A percentile compares a stretch with the other conserved stretches of the same genome.
phyloP scores from a whole-genome alignment of 2,329 filamentous ascomycete genomes.

The Tolypocladium sp. region DNA sequence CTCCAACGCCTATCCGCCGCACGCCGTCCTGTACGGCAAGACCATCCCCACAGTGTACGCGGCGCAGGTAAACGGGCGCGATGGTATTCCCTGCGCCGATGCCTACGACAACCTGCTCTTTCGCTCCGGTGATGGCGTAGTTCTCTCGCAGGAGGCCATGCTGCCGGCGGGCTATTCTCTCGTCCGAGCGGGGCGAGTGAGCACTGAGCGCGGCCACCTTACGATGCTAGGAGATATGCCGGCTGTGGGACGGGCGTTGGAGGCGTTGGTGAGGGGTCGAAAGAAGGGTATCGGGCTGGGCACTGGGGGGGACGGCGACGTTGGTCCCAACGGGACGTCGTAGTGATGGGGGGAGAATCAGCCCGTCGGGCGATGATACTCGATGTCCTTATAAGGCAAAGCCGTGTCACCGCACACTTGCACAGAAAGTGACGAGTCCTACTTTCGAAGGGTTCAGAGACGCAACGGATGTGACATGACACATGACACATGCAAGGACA shows the following conservation, averaged over 20 bases:
- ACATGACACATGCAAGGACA: background rate
- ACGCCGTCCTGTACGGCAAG: slow-evolving; percentile 79
- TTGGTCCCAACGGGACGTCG: background rate
- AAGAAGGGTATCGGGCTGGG: slow-evolving; percentile 65
- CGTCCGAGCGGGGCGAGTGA: slow-evolving; percentile 64
- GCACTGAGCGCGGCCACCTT: slow-evolving; percentile 78
- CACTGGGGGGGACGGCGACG: background rate
- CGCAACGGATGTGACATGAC: background rate
- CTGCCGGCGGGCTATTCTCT: slow-evolving; percentile 69
- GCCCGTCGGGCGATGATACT: background rate
- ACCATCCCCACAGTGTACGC: slow-evolving; percentile 77
- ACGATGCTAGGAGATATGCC: slow-evolving; percentile 78
- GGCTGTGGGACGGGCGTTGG: slow-evolving; percentile 66
- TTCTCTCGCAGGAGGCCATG: slow-evolving; percentile 78
- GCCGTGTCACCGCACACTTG: background rate
- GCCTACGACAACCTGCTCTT: slow-evolving; percentile 84
- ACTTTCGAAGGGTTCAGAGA: background rate
- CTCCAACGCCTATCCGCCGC: slow-evolving; percentile 71
- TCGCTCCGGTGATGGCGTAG: slow-evolving; percentile 80
- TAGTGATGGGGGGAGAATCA: background rate
- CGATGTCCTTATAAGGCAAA: background rate
- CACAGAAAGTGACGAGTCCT: background rate
- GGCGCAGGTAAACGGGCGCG: slow-evolving; percentile 62
- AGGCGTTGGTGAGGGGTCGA: slow-evolving; percentile 57
- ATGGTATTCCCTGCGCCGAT: slow-evolving; percentile 66